Evolutionary conservation across 2,329 filamentous ascomycete species (phyloP).

Genomic region (Daldinia sp.): DNA sequence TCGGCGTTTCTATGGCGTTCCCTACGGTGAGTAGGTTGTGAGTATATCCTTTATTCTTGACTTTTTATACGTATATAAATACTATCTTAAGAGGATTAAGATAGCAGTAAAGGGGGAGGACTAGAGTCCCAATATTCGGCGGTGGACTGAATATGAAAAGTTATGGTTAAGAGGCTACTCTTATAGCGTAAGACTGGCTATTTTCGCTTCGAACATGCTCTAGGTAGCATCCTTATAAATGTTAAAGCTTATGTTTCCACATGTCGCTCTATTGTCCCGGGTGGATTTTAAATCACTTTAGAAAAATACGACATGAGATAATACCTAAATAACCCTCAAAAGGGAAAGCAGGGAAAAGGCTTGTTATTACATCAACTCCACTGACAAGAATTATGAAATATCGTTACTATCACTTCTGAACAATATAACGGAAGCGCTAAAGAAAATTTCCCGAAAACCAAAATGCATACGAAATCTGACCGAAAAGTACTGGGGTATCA

Average conservation of each 20-base stretch:
- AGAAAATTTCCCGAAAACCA: not conserved
- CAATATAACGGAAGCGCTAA: not conserved
- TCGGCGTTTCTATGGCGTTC: constrained; percentile 1
- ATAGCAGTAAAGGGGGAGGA: not conserved
- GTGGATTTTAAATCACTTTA: not conserved
- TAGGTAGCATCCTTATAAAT: constrained; percentile 2
- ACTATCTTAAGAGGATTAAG: not conserved
- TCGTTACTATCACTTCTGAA: not conserved
- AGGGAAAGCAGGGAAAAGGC: not conserved
- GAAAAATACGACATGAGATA: not conserved
- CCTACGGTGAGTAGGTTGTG: not conserved
- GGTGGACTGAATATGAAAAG: not conserved
- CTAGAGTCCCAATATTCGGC: not conserved
- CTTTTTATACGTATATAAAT: not conserved
- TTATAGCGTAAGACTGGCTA: not conserved
- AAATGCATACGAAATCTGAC: not conserved
- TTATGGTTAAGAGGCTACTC: not conserved
- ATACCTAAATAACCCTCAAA: not conserved
- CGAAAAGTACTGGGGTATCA: constrained; percentile 37
- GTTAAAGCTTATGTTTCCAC: not conserved
- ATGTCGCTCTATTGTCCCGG: not conserved
- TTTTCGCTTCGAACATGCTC: constrained; percentile 1
- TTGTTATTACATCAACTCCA: not conserved
- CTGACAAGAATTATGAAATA: not conserved
- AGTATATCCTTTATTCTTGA: not conserved